Evolutionary conservation across 1,284 basidiomycete species (phyloP).

Genomic region (Coniferiporia weirii): DNA sequence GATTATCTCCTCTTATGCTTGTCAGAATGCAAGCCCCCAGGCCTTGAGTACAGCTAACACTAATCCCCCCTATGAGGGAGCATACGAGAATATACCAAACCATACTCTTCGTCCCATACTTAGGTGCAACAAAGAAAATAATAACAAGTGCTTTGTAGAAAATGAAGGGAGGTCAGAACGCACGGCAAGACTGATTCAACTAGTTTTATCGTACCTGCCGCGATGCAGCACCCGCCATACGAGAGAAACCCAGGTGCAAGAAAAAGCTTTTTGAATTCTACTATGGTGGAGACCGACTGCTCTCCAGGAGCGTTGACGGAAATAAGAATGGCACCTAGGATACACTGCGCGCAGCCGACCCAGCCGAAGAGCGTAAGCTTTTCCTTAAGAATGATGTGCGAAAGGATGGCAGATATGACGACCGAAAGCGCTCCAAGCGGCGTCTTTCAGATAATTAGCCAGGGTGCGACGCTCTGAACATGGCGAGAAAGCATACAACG

Average conservation of each 20-base stretch:
- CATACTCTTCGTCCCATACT: slow-evolving; percentile 92
- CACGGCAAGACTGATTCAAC: not conserved
- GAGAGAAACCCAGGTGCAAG: slow-evolving; percentile 83
- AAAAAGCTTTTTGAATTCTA: slow-evolving; percentile 78
- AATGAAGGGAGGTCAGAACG: not conserved
- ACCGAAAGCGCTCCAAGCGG: slow-evolving; percentile 95
- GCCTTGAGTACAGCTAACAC: slow-evolving; percentile 93
- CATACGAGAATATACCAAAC: slow-evolving; percentile 94
- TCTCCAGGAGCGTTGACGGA: slow-evolving; percentile 82
- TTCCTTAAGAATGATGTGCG: slow-evolving; percentile 91
- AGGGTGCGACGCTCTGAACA: slow-evolving; percentile 17
- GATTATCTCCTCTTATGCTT: slow-evolving; percentile 80
- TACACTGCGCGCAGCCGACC: slow-evolving; percentile 86
- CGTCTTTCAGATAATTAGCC: slow-evolving; percentile 45
- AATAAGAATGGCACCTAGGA: slow-evolving; percentile 80
- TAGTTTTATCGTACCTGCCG: slow-evolving; percentile 17
- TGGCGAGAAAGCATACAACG: slow-evolving; percentile 50
- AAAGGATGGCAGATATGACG: slow-evolving; percentile 91
- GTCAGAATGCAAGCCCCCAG: slow-evolving; percentile 90
- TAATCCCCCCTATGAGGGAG: slow-evolving; percentile 94
- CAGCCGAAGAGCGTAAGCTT: slow-evolving; percentile 89
- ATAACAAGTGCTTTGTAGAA: slow-evolving; percentile 48
- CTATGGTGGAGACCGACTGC: slow-evolving; percentile 75
- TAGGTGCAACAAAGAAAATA: slow-evolving; percentile 78
- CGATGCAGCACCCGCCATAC: slow-evolving; percentile 65